Evolutionary conservation across 305 asterid genomes (phyloP), one percentile per base, ranked within the genome.

Genomic region (Euphrasia arctica): DNA sequence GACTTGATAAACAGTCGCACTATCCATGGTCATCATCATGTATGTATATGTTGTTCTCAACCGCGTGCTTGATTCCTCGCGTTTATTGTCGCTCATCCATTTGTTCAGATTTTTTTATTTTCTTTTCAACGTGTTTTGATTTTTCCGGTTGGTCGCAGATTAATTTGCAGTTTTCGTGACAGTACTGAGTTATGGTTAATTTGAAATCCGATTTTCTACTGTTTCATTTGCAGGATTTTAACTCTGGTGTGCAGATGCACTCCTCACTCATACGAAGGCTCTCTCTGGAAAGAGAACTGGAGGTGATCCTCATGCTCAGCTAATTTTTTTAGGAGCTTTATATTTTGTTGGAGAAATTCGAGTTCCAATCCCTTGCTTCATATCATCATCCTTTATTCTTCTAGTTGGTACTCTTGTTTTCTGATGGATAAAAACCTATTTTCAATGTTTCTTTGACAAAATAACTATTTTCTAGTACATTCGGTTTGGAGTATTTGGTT

Each of bases 231-330:
- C 79, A 94, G 99, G 96, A 75, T 63, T 71, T 67, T 58, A 82
- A 67, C 64, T 63, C 68, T 12, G 77, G 59, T 71, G 69, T 83
- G 65, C 97, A 85, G 71, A 85, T 83, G 87, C 99, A 94, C 75
- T 90, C 99, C 45, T 90, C 99, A 31, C 80, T 94, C 49, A 59
- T 85, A 74, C 86, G 77, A 69, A 85, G 93, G 76, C 79, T 94
- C 67, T 77, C 91, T 63, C 76, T 86, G 69, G 97, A 88, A 79
- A 82, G 80, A 66, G 93, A 85, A 82, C 75, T 94, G 39, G 89
- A 85, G 90, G 97, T 94, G 68, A 54, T 77, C 52, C 50, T 58
- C 54, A 9, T 5, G 54, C 49, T 65, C 66, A 2, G 52, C 5
- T 27, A 49, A 41, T 39, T 56, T 54, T 32, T 3, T 52, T 49